phyloP scores from a whole-genome alignment of 2,329 filamentous ascomycete genomes.

The Trichoderma brevicompactum region DNA sequence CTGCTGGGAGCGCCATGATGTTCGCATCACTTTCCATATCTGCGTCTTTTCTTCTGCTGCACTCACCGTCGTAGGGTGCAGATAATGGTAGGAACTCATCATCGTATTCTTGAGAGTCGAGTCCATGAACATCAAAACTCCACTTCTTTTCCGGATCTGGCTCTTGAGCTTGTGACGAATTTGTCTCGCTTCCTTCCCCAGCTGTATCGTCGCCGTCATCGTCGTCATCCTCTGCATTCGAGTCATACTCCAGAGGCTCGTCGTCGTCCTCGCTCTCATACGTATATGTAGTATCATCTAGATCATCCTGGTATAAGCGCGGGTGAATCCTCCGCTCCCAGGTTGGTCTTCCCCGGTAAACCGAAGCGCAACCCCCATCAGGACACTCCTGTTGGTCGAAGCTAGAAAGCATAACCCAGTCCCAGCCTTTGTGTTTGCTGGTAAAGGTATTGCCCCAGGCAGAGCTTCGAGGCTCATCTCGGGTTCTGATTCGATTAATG shows the following conservation, averaged over 20 bases:
- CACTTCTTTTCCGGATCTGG: neutral
- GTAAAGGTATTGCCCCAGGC: slow-evolving; percentile 26
- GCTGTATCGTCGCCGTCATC: neutral
- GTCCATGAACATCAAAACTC: slow-evolving; percentile 4
- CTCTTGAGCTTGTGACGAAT: neutral
- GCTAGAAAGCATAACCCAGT: slow-evolving; percentile 7
- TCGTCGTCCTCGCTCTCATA: slow-evolving; percentile 8
- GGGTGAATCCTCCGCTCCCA: slow-evolving; percentile 9
- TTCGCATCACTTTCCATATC: neutral
- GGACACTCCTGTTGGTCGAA: slow-evolving; percentile 1
- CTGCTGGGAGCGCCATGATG: slow-evolving; percentile 16
- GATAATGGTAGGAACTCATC: slow-evolving; percentile 20
- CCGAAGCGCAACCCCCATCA: slow-evolving; percentile 28
- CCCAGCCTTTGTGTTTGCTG: slow-evolving; percentile 11
- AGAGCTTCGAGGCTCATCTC: slow-evolving; percentile 32
- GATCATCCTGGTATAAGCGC: slow-evolving; percentile 6
- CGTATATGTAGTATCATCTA: slow-evolving; percentile 19
- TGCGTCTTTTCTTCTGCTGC: slow-evolving; percentile 13
- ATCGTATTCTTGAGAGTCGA: slow-evolving; percentile 1
- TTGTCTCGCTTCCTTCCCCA: neutral
- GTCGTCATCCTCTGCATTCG: slow-evolving; percentile 2
- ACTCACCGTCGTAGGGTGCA: slow-evolving; percentile 22
- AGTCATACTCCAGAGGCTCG: slow-evolving; percentile 22
- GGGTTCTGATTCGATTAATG: slow-evolving; percentile 35
- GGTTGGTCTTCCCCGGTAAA: slow-evolving; percentile 16